Evolutionary conservation across 768 basidiomycete species (phyloP).

Genomic region (Suillus alpinus): DNA sequence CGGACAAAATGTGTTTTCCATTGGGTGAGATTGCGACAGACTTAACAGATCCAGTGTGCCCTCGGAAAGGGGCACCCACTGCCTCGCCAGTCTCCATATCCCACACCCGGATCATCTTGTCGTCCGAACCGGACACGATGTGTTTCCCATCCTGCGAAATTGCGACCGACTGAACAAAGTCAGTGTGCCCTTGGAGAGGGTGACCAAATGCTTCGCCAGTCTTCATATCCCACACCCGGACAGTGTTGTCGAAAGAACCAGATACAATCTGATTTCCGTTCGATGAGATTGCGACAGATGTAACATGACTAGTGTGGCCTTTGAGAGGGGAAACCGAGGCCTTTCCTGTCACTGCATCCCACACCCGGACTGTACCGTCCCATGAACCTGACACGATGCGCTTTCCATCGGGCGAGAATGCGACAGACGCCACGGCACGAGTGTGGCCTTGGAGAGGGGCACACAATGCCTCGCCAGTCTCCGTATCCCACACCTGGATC

Average conservation of each 20-base stretch:
- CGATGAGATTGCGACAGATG: not conserved
- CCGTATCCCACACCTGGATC: not conserved
- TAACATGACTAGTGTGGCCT: not conserved
- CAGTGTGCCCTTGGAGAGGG: not conserved
- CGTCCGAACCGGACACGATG: conserved; percentile 8
- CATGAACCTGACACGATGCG: conserved; percentile 12
- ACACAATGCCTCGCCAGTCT: not conserved
- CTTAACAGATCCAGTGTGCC: not conserved
- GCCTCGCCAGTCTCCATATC: conserved; percentile 16
- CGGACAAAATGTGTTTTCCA: not conserved
- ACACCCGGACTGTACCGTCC: conserved; percentile 11
- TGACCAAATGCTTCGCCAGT: not conserved
- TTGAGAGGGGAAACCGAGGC: not conserved
- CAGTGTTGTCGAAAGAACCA: not conserved
- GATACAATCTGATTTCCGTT: not conserved
- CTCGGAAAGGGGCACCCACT: conserved; percentile 13
- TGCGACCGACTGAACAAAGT: not conserved
- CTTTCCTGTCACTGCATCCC: not conserved
- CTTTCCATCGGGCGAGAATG: conserved; percentile 4
- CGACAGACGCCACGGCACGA: not conserved
- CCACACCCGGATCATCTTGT: conserved; percentile 11
- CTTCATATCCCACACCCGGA: not conserved
- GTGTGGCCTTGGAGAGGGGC: not conserved
- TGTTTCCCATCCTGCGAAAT: not conserved
- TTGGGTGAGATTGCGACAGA: not conserved